Conservation (phyloP, 768 basidiomycete genomes). For the Lentinula boryana region DNA sequence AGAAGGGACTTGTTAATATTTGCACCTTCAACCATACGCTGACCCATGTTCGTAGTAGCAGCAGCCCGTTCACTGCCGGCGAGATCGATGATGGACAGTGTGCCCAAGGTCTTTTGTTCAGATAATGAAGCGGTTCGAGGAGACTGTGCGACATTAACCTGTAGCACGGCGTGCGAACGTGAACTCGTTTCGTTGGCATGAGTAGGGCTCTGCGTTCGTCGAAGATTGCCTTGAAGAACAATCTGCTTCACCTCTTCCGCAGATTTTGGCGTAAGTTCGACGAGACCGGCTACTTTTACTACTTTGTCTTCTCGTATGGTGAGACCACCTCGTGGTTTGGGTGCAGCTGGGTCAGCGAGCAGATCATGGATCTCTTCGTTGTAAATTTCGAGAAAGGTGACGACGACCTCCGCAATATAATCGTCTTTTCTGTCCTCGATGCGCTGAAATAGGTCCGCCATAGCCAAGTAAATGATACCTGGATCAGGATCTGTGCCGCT, state of each 20-base stretch:
- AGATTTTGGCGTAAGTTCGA: constrained; percentile 70
- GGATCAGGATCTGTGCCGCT: constrained; percentile 85
- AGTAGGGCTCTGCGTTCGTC: constrained; percentile 89
- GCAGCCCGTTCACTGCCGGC: constrained; percentile 97
- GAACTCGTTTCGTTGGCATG: constrained; percentile 97
- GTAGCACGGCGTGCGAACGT: constrained; percentile 94
- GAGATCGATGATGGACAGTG: constrained; percentile 95
- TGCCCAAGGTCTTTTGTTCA: constrained; percentile 79
- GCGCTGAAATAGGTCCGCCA: constrained; percentile 93
- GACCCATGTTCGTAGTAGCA: constrained; percentile 95
- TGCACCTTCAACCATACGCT: constrained; percentile 96
- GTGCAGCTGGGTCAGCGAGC: constrained; percentile 65
- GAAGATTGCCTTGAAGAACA: constrained; percentile 81
- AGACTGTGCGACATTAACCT: constrained; percentile 87
- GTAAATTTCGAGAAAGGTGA: constrained; percentile 98
- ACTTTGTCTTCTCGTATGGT: constrained; percentile 93
- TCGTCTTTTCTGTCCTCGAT: constrained; percentile 87
- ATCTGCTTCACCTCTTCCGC: constrained; percentile 95
- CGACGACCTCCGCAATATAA: constrained; percentile 79
- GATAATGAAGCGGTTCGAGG: constrained; percentile 82
- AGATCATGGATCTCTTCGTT: constrained; percentile 98
- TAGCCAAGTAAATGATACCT: constrained; percentile 93
- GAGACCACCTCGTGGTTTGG: constrained; percentile 72
- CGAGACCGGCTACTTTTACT: constrained; percentile 84
- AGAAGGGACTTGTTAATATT: constrained; percentile 99